phyloP scores from a whole-genome alignment of 345 rosid genomes.

The Erucastrum elatum region DNA sequence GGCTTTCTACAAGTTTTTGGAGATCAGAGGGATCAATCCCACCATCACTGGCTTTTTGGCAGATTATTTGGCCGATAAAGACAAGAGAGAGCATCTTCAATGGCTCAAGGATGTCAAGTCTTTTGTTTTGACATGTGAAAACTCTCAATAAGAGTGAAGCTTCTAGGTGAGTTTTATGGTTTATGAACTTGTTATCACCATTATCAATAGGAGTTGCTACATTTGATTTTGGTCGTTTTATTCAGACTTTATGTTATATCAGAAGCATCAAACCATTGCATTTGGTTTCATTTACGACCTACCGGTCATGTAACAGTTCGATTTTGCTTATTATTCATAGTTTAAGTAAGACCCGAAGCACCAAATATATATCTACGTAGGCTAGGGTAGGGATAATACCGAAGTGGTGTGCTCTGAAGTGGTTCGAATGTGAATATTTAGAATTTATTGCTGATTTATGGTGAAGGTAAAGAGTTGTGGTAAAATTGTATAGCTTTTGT shows the following conservation, averaged over 20 bases:
- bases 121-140: slow-evolving; percentile 46
- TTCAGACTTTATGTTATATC: no score
- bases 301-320: background rate
- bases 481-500: no score
- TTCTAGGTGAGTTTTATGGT: background rate
- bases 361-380: background rate
- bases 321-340: background rate
- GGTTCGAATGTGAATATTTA: no score
- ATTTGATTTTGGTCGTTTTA: no score
- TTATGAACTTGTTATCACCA: no score
- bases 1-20: slow-evolving; percentile 61
- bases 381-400: no score
- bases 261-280: background rate
- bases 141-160: background rate
- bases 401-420: no score
- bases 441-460: no score
- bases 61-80: slow-evolving; percentile 57
- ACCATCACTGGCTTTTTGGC: slow-evolving; percentile 47
- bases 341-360: background rate
- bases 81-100: slow-evolving; percentile 53
- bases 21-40: slow-evolving; percentile 64
- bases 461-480: no score
- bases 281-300: background rate
- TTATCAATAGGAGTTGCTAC: background rate
- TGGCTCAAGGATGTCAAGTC: slow-evolving; percentile 63